A percentile compares a stretch with the other conserved stretches of the same genome.
Evolutionary conservation across 106 monocot genomes (phyloP).

Genomic region (Ottelia alismoides): DNA sequence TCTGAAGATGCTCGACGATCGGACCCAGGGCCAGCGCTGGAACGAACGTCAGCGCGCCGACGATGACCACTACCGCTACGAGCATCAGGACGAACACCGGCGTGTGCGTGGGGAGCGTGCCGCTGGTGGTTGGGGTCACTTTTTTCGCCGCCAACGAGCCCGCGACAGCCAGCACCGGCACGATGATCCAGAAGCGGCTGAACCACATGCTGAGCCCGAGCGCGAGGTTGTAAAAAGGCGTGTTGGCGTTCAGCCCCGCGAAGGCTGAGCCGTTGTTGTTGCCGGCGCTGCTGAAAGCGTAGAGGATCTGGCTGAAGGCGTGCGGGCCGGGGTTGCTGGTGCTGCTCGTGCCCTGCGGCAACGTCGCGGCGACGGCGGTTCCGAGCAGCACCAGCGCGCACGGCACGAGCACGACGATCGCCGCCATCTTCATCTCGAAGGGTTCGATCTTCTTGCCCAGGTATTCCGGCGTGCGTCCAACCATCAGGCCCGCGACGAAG

Average conservation of each 20-base stretch:
- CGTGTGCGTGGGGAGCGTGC: not conserved
- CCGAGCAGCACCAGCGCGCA: not conserved
- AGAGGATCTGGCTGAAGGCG: not conserved
- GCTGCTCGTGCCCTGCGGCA: not conserved
- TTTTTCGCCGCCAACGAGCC: not conserved
- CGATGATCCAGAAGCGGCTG: not conserved
- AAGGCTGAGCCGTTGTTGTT: too few relatives aligned
- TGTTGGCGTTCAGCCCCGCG: too few relatives aligned
- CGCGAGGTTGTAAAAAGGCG: not conserved
- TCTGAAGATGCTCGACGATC: too few relatives aligned
- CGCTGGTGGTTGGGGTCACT: not conserved
- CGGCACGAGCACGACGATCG: too few relatives aligned
- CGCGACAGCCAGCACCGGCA: not conserved
- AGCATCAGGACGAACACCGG: not conserved
- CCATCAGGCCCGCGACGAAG: too few relatives aligned
- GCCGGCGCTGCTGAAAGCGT: not conserved
- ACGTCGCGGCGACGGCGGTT: not conserved
- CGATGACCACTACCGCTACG: not conserved
- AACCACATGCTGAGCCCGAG: not conserved
- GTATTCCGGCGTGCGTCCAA: too few relatives aligned
- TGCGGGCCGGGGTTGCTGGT: not conserved
- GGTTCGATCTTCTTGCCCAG: too few relatives aligned
- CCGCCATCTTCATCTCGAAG: too few relatives aligned
- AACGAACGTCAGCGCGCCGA: too few relatives aligned
- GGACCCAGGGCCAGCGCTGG: too few relatives aligned